Base-by-base conservation (phyloP, 192 early-diverging fungal species). In the Phycomyces blakesleeanus region DNA sequence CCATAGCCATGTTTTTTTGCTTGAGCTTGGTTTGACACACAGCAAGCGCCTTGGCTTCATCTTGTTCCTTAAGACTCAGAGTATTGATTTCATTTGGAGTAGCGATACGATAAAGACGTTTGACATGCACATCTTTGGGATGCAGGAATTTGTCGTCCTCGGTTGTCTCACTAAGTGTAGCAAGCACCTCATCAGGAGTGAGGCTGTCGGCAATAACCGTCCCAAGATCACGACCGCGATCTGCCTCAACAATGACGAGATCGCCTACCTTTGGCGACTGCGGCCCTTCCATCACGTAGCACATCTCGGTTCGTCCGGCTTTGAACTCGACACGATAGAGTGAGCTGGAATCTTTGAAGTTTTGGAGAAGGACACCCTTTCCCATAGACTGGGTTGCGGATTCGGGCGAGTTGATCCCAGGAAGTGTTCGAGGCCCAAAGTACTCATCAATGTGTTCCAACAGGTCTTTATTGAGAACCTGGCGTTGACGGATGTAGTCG, bases 1-100 rank as follows among this genome's bases (percentile, higher is more conserved):
- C 84, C 97, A 98, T 98, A 12, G 91, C 89, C 37, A 98, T 76
- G 62, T 89, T 89, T 77, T 89, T 91, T 63, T 93, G 89, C 57
- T 88, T 79, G 57, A 95, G 93, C 71, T 95, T 97, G 34, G 76
- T 73, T 64, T 94, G 94, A 68, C 95, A 97, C 34, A 93, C 82
- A 25, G 78, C 74, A 71, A 92, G 79, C 10, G 97, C 93, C 70
- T 91, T 94, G 29, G 85, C 85, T 72, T 97, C 97, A 70, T 98
- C 95, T 64, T 91, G 80, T 29, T 82, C 82, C 76, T 98, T 97
- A 52, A 70, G 69, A 10, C 81, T 84, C 49, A 97, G 66, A 64
- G 89, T 84, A 3, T 82, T 79, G 11, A 97, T 81, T 68, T 98
- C 97, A 1, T 76, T 75, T 11, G 85, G 76, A 51, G 87, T 79